phyloP scores from a whole-genome alignment of 352 stramenopile species.

The Phytophthora chlamydospora region DNA sequence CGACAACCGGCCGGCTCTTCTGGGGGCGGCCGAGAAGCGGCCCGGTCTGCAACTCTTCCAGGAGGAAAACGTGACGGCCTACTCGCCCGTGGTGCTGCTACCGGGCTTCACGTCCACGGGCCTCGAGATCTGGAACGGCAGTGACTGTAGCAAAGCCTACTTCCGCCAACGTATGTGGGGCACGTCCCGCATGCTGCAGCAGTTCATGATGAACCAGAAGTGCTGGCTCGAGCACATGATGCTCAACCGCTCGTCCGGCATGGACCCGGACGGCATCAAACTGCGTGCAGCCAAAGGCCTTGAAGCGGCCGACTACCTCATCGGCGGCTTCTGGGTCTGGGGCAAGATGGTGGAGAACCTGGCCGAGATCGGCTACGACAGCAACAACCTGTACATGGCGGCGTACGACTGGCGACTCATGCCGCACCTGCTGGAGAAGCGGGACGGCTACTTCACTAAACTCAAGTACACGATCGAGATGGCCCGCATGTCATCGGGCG shows the following conservation, averaged over 20 bases:
- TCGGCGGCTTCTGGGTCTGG: constrained; percentile 96
- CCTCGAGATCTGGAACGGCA: constrained; percentile 94
- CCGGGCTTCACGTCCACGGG: constrained; percentile 94
- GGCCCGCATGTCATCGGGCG: constrained; percentile 64
- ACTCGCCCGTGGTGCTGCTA: constrained; percentile 90
- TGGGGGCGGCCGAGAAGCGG: constrained; percentile 42
- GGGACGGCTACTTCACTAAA: constrained; percentile 93
- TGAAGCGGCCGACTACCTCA: constrained; percentile 94
- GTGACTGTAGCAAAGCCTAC: constrained; percentile 84
- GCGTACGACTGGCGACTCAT: constrained; percentile 89
- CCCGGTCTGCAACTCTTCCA: constrained; percentile 55
- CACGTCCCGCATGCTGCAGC: constrained; percentile 86
- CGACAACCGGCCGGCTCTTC: constrained; percentile 57
- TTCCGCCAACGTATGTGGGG: constrained; percentile 96
- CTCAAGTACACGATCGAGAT: constrained; percentile 94
- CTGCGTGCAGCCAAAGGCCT: constrained; percentile 87
- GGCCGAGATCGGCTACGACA: constrained; percentile 94
- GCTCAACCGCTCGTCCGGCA: constrained; percentile 88
- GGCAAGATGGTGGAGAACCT: constrained; percentile 91
- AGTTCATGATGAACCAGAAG: constrained; percentile 89
- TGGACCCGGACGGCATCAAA: constrained; percentile 88
- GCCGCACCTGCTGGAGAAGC: constrained; percentile 72
- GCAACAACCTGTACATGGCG: constrained; percentile 88
- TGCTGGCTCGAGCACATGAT: constrained; percentile 95
- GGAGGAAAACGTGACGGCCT: constrained; percentile 55